A percentile compares a stretch with the other conserved stretches of the same genome.
These are phyloP conservation scores for Tetradesmus obliquus DNA, from an alignment of 139 green algal species.

Conservation along the genomic window DNA sequence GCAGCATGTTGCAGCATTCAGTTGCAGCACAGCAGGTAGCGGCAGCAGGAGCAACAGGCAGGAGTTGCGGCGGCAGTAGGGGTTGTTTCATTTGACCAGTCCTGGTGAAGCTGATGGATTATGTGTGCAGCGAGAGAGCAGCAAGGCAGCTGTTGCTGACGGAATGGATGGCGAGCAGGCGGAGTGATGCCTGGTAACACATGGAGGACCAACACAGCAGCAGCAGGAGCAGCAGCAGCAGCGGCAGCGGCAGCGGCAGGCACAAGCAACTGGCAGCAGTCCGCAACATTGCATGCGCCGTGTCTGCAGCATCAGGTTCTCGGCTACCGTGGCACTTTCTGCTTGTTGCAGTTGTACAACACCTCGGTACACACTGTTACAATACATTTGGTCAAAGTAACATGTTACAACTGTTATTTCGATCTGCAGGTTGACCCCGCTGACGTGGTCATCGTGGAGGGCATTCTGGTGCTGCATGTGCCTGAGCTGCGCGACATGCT, in stretches of 20 bases:
- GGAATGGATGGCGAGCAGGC: no score
- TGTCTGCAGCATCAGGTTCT: not conserved
- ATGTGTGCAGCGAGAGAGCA: no score
- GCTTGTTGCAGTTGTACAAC: no score
- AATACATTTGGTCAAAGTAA: not conserved
- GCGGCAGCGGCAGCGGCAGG: not conserved
- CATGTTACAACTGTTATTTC: not conserved
- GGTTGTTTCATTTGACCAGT: no score
- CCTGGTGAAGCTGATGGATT: no score
- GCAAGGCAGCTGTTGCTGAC: no score
- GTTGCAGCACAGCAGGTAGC: not conserved
- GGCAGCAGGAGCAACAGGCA: not conserved
- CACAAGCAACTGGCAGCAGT: not conserved
- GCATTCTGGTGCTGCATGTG: slow-evolving; percentile 95
- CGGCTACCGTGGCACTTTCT: no score
- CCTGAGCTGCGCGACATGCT: slow-evolving; percentile 77
- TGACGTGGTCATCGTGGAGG: slow-evolving; percentile 98
- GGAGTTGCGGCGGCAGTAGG: no score
- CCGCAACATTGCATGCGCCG: not conserved
- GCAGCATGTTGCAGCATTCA: not conserved
- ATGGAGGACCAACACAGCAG: no score
- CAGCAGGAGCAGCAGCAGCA: no score
- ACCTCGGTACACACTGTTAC: no score
- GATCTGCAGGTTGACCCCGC: slow-evolving; percentile 74
- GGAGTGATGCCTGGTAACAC: no score